Conservation (phyloP, 129 eudicot genomes). For the Artemisia annua region DNA sequence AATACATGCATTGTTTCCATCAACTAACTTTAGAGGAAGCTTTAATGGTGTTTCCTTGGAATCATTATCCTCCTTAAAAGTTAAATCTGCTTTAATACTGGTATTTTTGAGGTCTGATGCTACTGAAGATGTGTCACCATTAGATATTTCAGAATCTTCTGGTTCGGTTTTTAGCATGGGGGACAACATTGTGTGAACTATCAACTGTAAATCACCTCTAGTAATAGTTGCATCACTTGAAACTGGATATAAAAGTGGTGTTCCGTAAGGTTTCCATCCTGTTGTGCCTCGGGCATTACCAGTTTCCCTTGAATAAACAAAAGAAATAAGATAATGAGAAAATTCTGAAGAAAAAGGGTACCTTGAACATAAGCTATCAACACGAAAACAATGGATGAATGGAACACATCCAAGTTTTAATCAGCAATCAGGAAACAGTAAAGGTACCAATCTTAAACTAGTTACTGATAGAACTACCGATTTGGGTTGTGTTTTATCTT, state of each 20-base stretch:
- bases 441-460: not conserved
- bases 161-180: slow-evolving; percentile 62
- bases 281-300: slow-evolving; percentile 51
- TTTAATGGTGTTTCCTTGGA: slow-evolving; percentile 35
- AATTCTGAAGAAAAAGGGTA: slow-evolving; percentile 3
- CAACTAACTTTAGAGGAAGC: slow-evolving; percentile 87
- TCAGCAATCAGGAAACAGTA: not conserved
- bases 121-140: slow-evolving; percentile 34
- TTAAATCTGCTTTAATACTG: slow-evolving; percentile 38
- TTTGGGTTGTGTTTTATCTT: too few relatives aligned
- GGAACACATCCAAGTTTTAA: not conserved
- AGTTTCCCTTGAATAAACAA: slow-evolving; percentile 46
- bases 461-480: too few relatives aligned
- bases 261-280: slow-evolving; percentile 92
- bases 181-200: slow-evolving; percentile 79
- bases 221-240: slow-evolving; percentile 71
- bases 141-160: slow-evolving; percentile 14
- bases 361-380: not conserved
- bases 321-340: slow-evolving; percentile 9
- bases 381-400: not conserved
- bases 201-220: slow-evolving; percentile 78
- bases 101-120: slow-evolving; percentile 36
- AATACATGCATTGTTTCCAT: slow-evolving; percentile 82
- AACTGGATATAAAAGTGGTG: slow-evolving; percentile 84
- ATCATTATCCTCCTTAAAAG: slow-evolving; percentile 35